These are phyloP conservation scores for Leptomonas seymouri DNA, from an alignment of 208 protist genomes.

Conservation along the genomic window DNA sequence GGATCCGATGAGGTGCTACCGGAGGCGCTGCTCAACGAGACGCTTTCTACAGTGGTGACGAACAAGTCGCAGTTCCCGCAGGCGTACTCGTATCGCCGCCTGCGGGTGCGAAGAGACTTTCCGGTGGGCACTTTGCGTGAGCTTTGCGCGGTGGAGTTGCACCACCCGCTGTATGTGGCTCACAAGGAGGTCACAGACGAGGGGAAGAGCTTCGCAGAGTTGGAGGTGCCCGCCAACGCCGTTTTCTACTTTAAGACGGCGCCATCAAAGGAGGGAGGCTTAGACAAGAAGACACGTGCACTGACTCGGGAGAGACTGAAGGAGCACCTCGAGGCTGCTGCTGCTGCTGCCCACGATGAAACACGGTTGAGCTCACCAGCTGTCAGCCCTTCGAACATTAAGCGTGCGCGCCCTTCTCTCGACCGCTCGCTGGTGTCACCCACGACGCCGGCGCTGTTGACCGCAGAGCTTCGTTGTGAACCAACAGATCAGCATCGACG, in stretches of 20 bases:
- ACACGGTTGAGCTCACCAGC: background rate
- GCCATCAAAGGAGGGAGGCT: background rate
- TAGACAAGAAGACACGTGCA: background rate
- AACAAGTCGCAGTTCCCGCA: constrained; percentile 15
- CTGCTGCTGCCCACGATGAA: background rate
- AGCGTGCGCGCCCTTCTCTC: constrained; percentile 4
- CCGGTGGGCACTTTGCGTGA: constrained; percentile 68
- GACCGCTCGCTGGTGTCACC: constrained; percentile 14
- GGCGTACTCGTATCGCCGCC: constrained; percentile 35
- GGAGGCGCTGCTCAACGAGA: constrained; percentile 19
- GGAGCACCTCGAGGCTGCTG: constrained; percentile 22
- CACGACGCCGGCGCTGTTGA: background rate
- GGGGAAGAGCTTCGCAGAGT: constrained; percentile 18
- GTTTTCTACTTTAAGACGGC: constrained; percentile 37
- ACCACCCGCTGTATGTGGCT: constrained; percentile 38
- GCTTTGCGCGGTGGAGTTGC: constrained; percentile 37
- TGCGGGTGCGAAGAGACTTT: constrained; percentile 52
- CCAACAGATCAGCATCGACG: background rate
- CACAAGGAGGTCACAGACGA: constrained; percentile 35
- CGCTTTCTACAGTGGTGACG: constrained; percentile 20
- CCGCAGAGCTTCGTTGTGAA: background rate
- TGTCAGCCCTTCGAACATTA: constrained; percentile 10
- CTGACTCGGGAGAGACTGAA: constrained; percentile 24
- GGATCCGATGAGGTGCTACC: constrained; percentile 15
- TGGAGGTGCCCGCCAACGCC: constrained; percentile 24